A percentile compares a stretch with the other conserved stretches of the same genome.
These are phyloP conservation scores for Leccinum uliginosum DNA, from an alignment of 768 basidiomycete species.

Conservation along the genomic window DNA sequence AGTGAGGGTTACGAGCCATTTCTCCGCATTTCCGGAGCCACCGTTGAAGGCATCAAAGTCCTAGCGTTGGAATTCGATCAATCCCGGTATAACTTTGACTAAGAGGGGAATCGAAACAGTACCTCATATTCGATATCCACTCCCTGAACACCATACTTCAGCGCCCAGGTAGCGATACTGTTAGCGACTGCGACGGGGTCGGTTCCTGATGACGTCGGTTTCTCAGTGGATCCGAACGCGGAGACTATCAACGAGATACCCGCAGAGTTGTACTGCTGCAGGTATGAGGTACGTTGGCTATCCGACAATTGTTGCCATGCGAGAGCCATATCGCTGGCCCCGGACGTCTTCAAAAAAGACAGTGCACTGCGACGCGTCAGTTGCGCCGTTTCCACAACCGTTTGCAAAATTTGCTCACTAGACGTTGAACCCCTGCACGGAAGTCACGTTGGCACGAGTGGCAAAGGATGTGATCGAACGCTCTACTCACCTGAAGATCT, in stretches of 20 bases:
- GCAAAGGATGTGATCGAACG: background rate
- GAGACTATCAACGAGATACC: conserved; percentile 56
- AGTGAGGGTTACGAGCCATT: conserved; percentile 33
- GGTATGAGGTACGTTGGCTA: conserved; percentile 36
- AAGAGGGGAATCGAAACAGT: background rate
- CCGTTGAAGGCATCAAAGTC: conserved; percentile 53
- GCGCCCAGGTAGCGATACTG: conserved; percentile 43
- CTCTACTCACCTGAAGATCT: conserved; percentile 35
- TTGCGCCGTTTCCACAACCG: background rate
- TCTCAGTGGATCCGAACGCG: conserved; percentile 40
- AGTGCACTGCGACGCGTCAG: conserved; percentile 27
- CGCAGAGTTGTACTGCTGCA: conserved; percentile 46
- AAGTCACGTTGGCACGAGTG: background rate
- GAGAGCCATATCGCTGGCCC: conserved; percentile 41
- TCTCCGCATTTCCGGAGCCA: conserved; percentile 44
- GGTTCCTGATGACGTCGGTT: conserved; percentile 33
- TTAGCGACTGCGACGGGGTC: conserved; percentile 38
- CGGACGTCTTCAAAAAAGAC: conserved; percentile 38
- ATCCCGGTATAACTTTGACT: too few relatives aligned
- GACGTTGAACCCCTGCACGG: conserved; percentile 30
- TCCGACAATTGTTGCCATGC: conserved; percentile 38
- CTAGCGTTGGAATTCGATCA: conserved; percentile 25
- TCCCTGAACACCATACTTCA: conserved; percentile 43
- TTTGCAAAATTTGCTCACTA: conserved; percentile 19
- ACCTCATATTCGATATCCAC: conserved; percentile 52